Base-by-base conservation (phyloP, 208 protist species). In the Entamoeba invadens region DNA sequence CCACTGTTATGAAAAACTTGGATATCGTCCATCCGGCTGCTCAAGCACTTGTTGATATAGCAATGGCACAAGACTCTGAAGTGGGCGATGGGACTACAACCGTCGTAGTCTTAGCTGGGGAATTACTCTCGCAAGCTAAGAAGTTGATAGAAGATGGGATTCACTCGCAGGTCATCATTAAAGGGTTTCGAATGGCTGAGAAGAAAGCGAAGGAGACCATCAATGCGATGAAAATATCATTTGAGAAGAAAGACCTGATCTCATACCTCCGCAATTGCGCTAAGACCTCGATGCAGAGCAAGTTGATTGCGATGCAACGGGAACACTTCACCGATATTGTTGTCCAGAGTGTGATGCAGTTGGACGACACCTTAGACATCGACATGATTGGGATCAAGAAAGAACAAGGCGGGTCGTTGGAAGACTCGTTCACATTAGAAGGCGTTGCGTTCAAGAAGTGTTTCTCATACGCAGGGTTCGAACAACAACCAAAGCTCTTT, bases 401-500 rank as follows among this genome's bases (percentile, higher is more conserved):
- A 96, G 98, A 99, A 44, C 95, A 96, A n/a, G 99, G 99, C 94
- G 99, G 99, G 93, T 97, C 98, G 94, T 97, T 99, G 46, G 96
- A 98, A 95, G 99, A 99, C 57, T 99, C 98, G 92, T 93, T 98
- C 14, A 97, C 99, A 45, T 97, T 99, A 91, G 96, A 99, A 92
- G 99, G 99, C 93, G 99, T 99, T 35, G 99, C 99, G 1, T 99
- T 99, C 97, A 99, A 99, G 97, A 99, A 99, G 96, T 99, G 98
- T 46, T 99, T 99, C 94, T 99, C 98, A 12, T 99, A 99, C 96
- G 99, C 99, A 91, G 96, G 96, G n/a, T 95, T 96, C 93, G 99
- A 99, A 96, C 98, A 99, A 97, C 98, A 99, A 97, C 98, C 97
- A 92, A 99, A 99, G 95, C 96, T 96, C 72, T 99, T 99, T 96